phyloP scores from a whole-genome alignment of 805 yeast species.

The Cyberlindnera maclurae region DNA sequence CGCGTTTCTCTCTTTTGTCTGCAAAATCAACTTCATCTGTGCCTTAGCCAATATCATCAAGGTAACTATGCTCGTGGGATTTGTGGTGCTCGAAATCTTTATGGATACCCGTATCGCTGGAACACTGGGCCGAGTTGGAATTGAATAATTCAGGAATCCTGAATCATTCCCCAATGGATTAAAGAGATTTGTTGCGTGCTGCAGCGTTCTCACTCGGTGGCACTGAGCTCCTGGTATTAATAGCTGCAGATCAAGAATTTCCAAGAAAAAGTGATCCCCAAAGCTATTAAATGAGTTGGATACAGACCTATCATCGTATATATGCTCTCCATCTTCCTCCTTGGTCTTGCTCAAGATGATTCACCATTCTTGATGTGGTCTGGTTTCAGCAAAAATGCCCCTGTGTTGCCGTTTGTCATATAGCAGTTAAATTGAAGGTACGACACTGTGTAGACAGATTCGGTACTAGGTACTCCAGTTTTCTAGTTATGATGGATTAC shows the following conservation, averaged over 20 bases:
- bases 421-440: no score
- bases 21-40: slow-evolving; percentile 39
- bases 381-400: slow-evolving; percentile 27
- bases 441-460: no score
- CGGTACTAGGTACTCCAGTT: no score
- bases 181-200: slow-evolving; percentile 48
- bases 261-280: slow-evolving; percentile 51
- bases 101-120: slow-evolving; percentile 37
- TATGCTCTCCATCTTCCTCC: slow-evolving; percentile 38
- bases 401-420: slow-evolving; percentile 68
- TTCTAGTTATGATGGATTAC: no score
- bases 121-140: slow-evolving; percentile 41
- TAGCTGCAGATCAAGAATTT: slow-evolving; percentile 40
- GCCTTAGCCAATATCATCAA: slow-evolving; percentile 62
- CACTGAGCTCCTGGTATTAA: slow-evolving; percentile 48
- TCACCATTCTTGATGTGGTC: slow-evolving; percentile 37
- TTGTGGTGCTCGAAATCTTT: slow-evolving; percentile 45
- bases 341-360: slow-evolving; percentile 50
- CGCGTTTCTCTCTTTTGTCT: slow-evolving; percentile 40
- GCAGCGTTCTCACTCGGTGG: slow-evolving; percentile 60
- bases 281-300: slow-evolving; percentile 47
- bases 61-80: slow-evolving; percentile 53
- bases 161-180: slow-evolving; percentile 49
- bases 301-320: slow-evolving; percentile 48
- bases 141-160: slow-evolving; percentile 43